Percentiles rank a stretch among this genome's conserved stretches.
phyloP scores from a whole-genome alignment of 164 flowering plant genomes.

The Aristolochia contorta region DNA sequence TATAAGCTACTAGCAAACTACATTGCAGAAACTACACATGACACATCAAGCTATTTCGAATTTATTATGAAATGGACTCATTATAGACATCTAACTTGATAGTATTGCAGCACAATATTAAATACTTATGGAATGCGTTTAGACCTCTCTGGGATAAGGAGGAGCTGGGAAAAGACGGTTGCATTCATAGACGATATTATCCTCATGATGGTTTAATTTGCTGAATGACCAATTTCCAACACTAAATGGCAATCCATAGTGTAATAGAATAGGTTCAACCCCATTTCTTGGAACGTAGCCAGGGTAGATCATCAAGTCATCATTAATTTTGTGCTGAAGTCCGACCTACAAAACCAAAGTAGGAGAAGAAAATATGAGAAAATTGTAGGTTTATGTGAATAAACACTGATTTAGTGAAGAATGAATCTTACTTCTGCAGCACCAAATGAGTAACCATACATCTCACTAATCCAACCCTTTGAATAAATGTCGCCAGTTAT shows the following conservation, averaged over 20 bases:
- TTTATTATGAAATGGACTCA: too few relatives aligned
- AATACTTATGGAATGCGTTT: not conserved
- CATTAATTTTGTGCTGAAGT: slow-evolving; percentile 81
- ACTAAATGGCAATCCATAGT: slow-evolving; percentile 81
- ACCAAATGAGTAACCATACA: slow-evolving; percentile 99
- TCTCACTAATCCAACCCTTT: slow-evolving; percentile 98
- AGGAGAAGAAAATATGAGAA: too few relatives aligned
- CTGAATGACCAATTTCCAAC: slow-evolving; percentile 98
- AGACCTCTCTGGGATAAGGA: slow-evolving; percentile 95
- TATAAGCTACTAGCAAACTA: too few relatives aligned
- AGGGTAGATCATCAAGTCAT: slow-evolving; percentile 92
- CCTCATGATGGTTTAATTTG: slow-evolving; percentile 82
- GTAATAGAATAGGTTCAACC: slow-evolving; percentile 82
- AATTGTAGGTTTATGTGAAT: not conserved
- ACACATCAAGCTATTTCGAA: too few relatives aligned
- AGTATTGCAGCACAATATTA: too few relatives aligned
- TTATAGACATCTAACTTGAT: too few relatives aligned
- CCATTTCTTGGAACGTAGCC: slow-evolving; percentile 76
- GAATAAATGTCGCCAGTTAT: slow-evolving; percentile 91
- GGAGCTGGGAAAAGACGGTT: slow-evolving; percentile 88
- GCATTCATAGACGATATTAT: slow-evolving; percentile 80
- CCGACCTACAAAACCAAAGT: slow-evolving; percentile 52
- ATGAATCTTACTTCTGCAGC: slow-evolving; percentile 78
- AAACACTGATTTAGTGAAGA: not conserved
- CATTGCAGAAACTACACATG: too few relatives aligned